phyloP scores from a whole-genome alignment of 2,329 filamentous ascomycete species.

The Colletotrichum costaricense region DNA sequence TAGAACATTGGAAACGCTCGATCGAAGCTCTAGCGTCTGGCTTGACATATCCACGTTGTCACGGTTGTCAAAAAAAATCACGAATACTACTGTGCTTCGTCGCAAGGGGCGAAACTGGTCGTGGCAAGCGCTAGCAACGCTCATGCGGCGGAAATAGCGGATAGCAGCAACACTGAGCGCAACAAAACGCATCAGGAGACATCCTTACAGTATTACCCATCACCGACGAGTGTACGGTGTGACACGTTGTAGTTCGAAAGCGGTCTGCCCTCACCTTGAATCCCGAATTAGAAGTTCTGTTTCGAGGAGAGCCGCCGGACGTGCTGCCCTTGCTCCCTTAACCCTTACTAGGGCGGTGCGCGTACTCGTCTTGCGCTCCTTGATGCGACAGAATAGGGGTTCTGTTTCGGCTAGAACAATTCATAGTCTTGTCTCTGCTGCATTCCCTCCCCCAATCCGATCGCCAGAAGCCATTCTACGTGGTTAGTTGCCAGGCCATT shows the following conservation, averaged over 20 bases:
- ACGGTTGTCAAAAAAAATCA: too few species aligned
- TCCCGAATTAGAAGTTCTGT: not conserved
- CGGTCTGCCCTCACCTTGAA: slow-evolving; percentile 10
- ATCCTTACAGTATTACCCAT: not conserved
- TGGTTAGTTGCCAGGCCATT: slow-evolving; percentile 7
- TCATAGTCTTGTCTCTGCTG: slow-evolving; percentile 8
- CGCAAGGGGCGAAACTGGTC: not conserved
- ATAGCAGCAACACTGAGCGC: not conserved
- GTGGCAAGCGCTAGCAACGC: slow-evolving; percentile 10
- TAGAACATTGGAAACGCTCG: slow-evolving; percentile 2
- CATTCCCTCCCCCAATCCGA: not conserved
- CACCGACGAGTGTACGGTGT: slow-evolving; percentile 7
- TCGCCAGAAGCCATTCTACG: not conserved
- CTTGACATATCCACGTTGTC: not conserved
- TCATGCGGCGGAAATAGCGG: not conserved
- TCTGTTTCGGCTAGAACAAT: slow-evolving; percentile 33
- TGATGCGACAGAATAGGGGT: slow-evolving; percentile 19
- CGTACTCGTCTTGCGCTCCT: slow-evolving; percentile 1
- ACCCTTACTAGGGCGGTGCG: slow-evolving; percentile 12
- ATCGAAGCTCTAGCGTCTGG: not conserved
- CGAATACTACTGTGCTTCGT: too few species aligned
- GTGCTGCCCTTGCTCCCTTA: not conserved
- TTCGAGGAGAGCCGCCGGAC: not conserved
- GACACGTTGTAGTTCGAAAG: too few species aligned
- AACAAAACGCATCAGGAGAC: not conserved